Evolutionary conservation across 805 yeast genomes (phyloP), one percentile per base, ranked within the genome.

Genomic region (Nakazawaea wyomingensis): DNA sequence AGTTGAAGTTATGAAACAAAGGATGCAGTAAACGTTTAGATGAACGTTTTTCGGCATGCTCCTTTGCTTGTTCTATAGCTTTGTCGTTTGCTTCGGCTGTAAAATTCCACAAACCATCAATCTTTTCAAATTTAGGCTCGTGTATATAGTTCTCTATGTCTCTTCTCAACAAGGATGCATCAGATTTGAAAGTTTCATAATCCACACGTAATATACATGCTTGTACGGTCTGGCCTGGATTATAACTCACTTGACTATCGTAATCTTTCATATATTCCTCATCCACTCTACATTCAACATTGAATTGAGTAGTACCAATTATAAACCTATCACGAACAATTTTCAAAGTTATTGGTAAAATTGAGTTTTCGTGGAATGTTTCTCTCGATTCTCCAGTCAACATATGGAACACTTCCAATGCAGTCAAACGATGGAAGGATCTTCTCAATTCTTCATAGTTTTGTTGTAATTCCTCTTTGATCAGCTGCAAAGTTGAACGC

Each of bases 21-120:
- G 96, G 95, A 67, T 93, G 99, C 59, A 89, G 91, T 54, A 93
- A 76, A 50, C 86, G 82, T 57, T 96, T 79, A 27, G 81, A 76
- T 48, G 80, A 74, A 47, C 84, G 80, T 40, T 78, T 77, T 54
- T 82, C 79, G 22, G 80, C 81, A 48, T 78, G 78, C 50, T 78
- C 84, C 57, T 72, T 74, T 11, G 78, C 76, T 40, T 64, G 64
- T 51, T 82, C 91, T 39, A 65, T 68, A 37, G 68, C 74, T 17
- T 64, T 56, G 61, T 88, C 95, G n/a, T 66, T 68, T 44, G 75
- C 68, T 62, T 88, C 96, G 22, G 85, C 83, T 11, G 70, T 78
- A 50, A 77, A 70, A 56, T 91, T 91, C 97, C 97, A 90, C 52
- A 82, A 75, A 11, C 74, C 72, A 6, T 78, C 74, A 51, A 78